Percentiles rank a stretch among this genome's conserved stretches.
phyloP scores from a whole-genome alignment of 352 stramenopile genomes.

The Pseudoperonospora humuli region DNA sequence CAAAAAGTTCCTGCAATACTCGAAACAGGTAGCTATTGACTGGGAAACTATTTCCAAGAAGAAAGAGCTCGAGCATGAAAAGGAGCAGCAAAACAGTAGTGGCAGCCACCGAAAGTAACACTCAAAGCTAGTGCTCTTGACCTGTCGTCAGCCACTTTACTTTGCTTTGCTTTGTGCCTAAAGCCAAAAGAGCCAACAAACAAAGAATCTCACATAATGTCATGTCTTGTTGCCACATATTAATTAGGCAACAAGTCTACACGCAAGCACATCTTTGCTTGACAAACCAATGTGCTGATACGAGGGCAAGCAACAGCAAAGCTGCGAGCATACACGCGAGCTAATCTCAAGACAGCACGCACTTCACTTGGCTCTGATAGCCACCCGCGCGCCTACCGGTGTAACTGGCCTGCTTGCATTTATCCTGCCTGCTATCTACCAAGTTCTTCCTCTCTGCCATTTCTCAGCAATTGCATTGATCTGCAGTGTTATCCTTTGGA shows the following conservation, averaged over 20 bases:
- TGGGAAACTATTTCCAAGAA: slow-evolving; percentile 87
- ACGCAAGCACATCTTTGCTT: slow-evolving; percentile 22
- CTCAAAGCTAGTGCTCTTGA: not conserved
- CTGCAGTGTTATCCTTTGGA: slow-evolving; percentile 62
- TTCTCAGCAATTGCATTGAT: slow-evolving; percentile 66
- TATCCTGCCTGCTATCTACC: slow-evolving; percentile 13
- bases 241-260: slow-evolving; percentile 19
- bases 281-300: slow-evolving; percentile 15
- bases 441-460: slow-evolving; percentile 6
- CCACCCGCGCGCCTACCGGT: slow-evolving; percentile 5
- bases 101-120: slow-evolving; percentile 50
- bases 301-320: slow-evolving; percentile 4
- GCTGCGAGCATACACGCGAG: slow-evolving; percentile 6
- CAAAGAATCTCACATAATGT: slow-evolving; percentile 8
- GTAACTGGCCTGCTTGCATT: slow-evolving; percentile 17
- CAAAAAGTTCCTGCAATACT: slow-evolving; percentile 84
- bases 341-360: not conserved
- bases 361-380: slow-evolving; percentile 6
- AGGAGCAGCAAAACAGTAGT: slow-evolving; percentile 42
- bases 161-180: slow-evolving; percentile 3
- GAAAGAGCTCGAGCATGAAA: slow-evolving; percentile 83
- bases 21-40: slow-evolving; percentile 79
- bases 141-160: not conserved
- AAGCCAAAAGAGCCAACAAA: slow-evolving; percentile 9
- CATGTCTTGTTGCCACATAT: slow-evolving; percentile 22